Percentiles rank a stretch among this genome's conserved stretches.
Conservation (phyloP, 1,284 basidiomycete genomes). For the Entoloma clypeatum region DNA sequence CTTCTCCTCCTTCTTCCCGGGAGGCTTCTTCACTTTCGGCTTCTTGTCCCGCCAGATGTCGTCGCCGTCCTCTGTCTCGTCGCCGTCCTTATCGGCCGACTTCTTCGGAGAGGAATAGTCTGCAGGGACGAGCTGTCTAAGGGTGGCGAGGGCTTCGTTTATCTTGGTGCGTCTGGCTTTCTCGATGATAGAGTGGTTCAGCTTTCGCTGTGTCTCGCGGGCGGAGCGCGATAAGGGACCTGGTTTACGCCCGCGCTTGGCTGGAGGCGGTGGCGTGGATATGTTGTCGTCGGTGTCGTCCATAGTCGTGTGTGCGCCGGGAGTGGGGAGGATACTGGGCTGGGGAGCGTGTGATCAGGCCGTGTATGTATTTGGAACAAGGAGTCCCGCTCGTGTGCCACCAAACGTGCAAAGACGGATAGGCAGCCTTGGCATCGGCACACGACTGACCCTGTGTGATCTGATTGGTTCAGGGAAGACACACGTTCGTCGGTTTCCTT, state of each 20-base stretch:
- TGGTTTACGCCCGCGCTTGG: conserved; percentile 67
- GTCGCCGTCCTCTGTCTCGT: conserved; percentile 27
- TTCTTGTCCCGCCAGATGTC: conserved; percentile 37
- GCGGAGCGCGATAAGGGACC: conserved; percentile 64
- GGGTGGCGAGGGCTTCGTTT: conserved; percentile 68
- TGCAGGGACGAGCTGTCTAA: conserved; percentile 61
- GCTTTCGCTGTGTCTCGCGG: conserved; percentile 72
- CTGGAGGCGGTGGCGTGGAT: too few relatives aligned
- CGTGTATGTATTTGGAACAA: too few relatives aligned
- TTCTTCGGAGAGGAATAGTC: conserved; percentile 30
- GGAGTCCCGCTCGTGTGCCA: too few relatives aligned
- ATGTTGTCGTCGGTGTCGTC: too few relatives aligned
- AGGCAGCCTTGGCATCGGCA: too few relatives aligned
- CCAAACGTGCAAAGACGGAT: too few relatives aligned
- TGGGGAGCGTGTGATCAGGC: too few relatives aligned
- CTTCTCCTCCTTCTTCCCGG: conserved; percentile 43
- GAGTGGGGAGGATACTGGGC: too few relatives aligned
- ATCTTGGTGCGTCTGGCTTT: conserved; percentile 81
- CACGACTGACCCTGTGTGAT: too few relatives aligned
- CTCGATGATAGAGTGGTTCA: conserved; percentile 82
- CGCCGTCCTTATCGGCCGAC: conserved; percentile 25
- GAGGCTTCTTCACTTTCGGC: conserved; percentile 27
- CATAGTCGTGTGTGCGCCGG: too few relatives aligned
- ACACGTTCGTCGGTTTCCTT: too few relatives aligned
- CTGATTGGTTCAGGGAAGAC: too few relatives aligned